Evolutionary conservation across 805 yeast species (phyloP), one percentile per base, ranked within the genome.

Genomic region (Ogataea corticis): DNA sequence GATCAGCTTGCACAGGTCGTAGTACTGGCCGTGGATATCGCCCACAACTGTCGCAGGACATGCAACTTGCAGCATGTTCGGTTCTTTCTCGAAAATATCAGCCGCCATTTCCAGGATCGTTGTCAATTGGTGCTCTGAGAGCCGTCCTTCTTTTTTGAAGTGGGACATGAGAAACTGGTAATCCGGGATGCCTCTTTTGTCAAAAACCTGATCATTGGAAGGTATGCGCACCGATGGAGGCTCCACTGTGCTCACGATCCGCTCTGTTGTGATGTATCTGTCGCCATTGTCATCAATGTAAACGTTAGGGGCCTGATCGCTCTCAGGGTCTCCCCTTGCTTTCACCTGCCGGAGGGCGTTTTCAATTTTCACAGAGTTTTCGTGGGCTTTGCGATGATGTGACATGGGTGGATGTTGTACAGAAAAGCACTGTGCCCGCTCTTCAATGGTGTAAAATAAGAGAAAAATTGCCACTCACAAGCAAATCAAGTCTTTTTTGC

Each of bases 41-140:
- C 99, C 99, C 67, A 96, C 90, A 3, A 94, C 91, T 1, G 96
- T 89, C 2, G 91, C 85, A 0, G 98, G 99, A 2, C 97, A 96
- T 1, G 88, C 87, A 2, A 94, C 85, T 18, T 74, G 73, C 38
- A 92, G 69, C 58, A 94, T 62, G 57, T 86, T 92, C 2, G 96
- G 92, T 59, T 92, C 98, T 31, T 68, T 63, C 17, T 74, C 63
- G 45, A 94, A 72, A 7, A 83, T 64, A 15, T 72, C 73, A 0
- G 88, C 79, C 10, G 94, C 95, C 56, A 67, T 68, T 12, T 72
- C 61, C 37, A 92, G 63, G 44, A 92, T 91, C 38, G 70, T 72
- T 35, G 80, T 59, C 1, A 88, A 83, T 59, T 92, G 97, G 7
- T 73, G 71, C 44, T 82, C 85, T 11, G 79, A 74, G 36, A 92